Conservation (phyloP, 371 early-diverging fungal species). For the Entomophthora muscae region DNA sequence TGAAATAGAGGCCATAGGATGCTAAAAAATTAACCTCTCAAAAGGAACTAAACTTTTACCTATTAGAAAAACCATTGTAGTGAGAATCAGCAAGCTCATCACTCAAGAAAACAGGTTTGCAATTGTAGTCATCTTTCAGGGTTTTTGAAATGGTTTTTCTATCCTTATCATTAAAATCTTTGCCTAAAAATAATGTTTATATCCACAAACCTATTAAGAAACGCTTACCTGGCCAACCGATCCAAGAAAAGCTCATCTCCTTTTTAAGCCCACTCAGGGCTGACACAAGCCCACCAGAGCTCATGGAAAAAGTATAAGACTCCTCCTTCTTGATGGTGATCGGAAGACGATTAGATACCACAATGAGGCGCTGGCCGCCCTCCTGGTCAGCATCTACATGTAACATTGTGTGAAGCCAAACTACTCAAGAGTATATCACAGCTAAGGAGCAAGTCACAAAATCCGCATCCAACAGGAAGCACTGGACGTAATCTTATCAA, state of each 20-base stretch:
- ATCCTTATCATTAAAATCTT: conserved; percentile 73
- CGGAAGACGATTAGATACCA: conserved; percentile 99
- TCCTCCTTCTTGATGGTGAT: conserved; percentile 78
- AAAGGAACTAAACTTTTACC: conserved; percentile 21
- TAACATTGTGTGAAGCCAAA: background rate
- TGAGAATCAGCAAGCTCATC: conserved; percentile 92
- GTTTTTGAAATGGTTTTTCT: conserved; percentile 48
- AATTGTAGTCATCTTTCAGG: conserved; percentile 63
- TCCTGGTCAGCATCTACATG: background rate
- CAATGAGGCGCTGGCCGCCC: conserved; percentile 49
- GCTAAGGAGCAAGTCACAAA: too few species aligned
- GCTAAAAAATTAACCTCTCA: conserved; percentile 19
- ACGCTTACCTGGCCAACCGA: conserved; percentile 90
- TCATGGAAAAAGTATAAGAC: conserved; percentile 60
- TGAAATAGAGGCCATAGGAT: conserved; percentile 98
- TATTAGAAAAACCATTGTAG: conserved; percentile 99
- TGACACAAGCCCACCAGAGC: conserved; percentile 94
- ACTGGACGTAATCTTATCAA: too few species aligned
- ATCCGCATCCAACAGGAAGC: too few species aligned
- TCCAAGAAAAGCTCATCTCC: conserved; percentile 94
- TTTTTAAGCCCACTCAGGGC: conserved; percentile 90
- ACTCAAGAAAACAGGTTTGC: conserved; percentile 91
- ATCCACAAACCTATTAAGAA: background rate
- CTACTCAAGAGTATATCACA: too few species aligned
- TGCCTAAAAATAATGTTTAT: conserved; percentile 26